These are phyloP conservation scores for Amylocarpus encephaloides DNA, from an alignment of 2,329 filamentous ascomycete species.

Conservation along the genomic window DNA sequence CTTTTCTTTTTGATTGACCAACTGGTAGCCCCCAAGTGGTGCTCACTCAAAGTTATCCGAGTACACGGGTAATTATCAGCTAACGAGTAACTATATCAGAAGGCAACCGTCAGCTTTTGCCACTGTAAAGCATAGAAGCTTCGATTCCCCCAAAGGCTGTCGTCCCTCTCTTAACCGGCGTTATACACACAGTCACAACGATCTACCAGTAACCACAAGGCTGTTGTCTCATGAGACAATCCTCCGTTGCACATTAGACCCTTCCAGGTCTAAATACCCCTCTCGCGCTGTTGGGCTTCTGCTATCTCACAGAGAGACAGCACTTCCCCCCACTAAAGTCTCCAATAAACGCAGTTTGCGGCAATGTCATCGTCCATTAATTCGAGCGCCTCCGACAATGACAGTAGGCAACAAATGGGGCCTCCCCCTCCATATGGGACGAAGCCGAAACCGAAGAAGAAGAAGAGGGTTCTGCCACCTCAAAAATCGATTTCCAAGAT, in stretches of 20 bases:
- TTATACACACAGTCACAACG: no score
- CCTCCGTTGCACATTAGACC: neutral
- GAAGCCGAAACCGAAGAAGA: conserved; percentile 46
- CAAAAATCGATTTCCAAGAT: conserved; percentile 62
- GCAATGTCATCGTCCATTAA: conserved; percentile 16
- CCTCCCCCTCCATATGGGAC: conserved; percentile 9
- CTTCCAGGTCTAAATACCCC: neutral
- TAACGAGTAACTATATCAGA: no score
- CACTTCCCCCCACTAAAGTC: neutral
- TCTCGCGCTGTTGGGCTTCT: no score
- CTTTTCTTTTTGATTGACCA: no score
- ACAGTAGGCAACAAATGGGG: neutral
- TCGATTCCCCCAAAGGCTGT: no score
- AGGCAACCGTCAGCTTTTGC: no score
- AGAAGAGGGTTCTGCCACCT: conserved; percentile 51
- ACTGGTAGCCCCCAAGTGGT: no score
- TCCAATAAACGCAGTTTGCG: neutral
- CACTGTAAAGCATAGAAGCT: no score
- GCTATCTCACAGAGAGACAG: neutral
- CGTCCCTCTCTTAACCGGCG: no score
- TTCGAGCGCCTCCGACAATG: conserved; percentile 21
- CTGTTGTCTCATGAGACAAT: neutral
- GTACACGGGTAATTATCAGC: no score
- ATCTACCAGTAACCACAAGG: neutral
- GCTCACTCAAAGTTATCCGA: no score